Percentiles rank a stretch among this genome's conserved stretches.
phyloP scores from a whole-genome alignment of 441 rosid genomes.

The Aleurites moluccanus region DNA sequence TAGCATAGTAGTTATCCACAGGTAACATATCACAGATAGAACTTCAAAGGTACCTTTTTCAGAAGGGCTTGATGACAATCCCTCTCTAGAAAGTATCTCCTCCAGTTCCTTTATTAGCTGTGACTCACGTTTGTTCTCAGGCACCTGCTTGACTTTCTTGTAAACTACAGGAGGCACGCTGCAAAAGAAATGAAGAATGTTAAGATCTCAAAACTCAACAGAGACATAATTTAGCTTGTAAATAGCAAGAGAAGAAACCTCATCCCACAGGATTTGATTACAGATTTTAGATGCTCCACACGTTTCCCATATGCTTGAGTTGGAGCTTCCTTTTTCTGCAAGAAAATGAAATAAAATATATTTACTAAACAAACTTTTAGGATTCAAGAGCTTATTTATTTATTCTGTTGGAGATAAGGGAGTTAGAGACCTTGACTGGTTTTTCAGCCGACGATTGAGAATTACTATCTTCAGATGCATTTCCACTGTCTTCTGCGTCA shows the following conservation, averaged over 20 bases:
- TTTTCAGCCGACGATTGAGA: slow-evolving; percentile 60
- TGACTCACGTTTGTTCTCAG: slow-evolving; percentile 77
- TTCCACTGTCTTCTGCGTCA: slow-evolving; percentile 44
- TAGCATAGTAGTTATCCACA: too few species aligned
- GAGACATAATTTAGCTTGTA: slow-evolving; percentile 15
- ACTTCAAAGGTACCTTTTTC: slow-evolving; percentile 95
- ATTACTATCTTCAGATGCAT: slow-evolving; percentile 47
- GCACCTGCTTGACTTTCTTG: slow-evolving; percentile 82
- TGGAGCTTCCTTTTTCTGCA: slow-evolving; percentile 69
- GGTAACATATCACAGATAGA: too few species aligned
- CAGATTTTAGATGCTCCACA: slow-evolving; percentile 81
- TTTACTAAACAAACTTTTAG: slow-evolving; percentile 9
- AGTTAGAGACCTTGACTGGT: slow-evolving; percentile 49
- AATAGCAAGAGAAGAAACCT: slow-evolving; percentile 44
- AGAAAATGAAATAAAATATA: slow-evolving; percentile 26
- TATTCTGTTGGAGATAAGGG: background rate
- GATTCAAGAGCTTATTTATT: background rate
- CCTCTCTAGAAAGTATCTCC: slow-evolving; percentile 84
- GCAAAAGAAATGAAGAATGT: slow-evolving; percentile 26
- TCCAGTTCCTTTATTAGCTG: slow-evolving; percentile 71
- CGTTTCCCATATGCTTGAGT: slow-evolving; percentile 66
- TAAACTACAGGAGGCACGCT: slow-evolving; percentile 79
- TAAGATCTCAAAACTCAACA: slow-evolving; percentile 21
- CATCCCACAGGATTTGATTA: slow-evolving; percentile 83
- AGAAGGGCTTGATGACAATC: slow-evolving; percentile 75